These are phyloP conservation scores for Lupinus albus DNA, from an alignment of 306 rosid species.

Conservation along the genomic window DNA sequence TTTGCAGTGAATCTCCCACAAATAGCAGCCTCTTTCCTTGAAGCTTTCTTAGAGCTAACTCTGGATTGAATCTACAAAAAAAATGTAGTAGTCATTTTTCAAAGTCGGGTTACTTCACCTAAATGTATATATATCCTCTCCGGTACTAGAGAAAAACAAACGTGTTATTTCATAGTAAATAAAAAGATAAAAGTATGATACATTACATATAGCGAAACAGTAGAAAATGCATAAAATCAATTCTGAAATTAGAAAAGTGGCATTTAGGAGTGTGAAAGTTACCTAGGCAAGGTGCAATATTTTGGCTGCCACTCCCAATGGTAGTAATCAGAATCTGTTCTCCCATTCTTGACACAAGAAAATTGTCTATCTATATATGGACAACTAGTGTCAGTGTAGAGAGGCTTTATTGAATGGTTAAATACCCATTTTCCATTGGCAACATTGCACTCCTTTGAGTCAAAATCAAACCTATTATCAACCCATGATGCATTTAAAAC, in stretches of 20 bases:
- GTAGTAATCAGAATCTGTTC: constrained; percentile 70
- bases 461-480: constrained; percentile 90
- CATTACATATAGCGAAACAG: background rate
- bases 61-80: constrained; percentile 67
- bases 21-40: constrained; percentile 80
- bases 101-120: too few relatives aligned
- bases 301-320: constrained; percentile 99
- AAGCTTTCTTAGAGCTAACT: constrained; percentile 67
- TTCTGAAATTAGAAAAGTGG: constrained; percentile 5
- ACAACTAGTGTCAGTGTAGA: constrained; percentile 73
- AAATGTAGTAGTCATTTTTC: background rate
- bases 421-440: constrained; percentile 93
- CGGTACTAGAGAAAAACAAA: too few relatives aligned
- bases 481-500: constrained; percentile 43
- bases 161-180: too few relatives aligned
- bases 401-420: constrained; percentile 67
- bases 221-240: too few relatives aligned
- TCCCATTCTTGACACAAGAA: constrained; percentile 82
- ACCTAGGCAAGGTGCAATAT: constrained; percentile 73
- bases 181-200: too few relatives aligned
- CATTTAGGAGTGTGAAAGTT: too few relatives aligned
- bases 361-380: constrained; percentile 87
- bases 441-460: constrained; percentile 80
- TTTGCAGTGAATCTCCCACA: constrained; percentile 96
- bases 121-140: too few relatives aligned